Base-by-base conservation (phyloP, 192 early-diverging fungal species). In the Cladochytrium replicatum region DNA sequence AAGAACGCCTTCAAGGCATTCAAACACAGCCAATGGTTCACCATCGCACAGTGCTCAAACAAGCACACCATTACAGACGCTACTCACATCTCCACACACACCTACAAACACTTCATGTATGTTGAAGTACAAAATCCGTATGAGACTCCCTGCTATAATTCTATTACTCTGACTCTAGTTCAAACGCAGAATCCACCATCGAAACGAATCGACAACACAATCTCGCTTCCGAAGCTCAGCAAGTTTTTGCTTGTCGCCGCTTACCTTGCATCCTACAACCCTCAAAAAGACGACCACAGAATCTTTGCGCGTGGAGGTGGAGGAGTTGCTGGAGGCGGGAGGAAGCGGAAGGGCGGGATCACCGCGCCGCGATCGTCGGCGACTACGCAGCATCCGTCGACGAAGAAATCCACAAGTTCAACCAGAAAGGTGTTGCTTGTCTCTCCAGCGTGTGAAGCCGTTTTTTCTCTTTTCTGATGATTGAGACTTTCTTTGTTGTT, bases 211-310 rank as follows among this genome's bases (percentile, higher is more conserved):
- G n/a, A n/a, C n/a, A n/a, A n/a, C n/a, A n/a, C n/a, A n/a, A n/a
- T n/a, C n/a, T n/a, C n/a, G n/a, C 54, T 98, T 21, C 94, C 94
- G 0, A 83, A 87, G 61, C 88, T 84, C 48, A 87, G 90, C 43
- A 91, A 90, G 50, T 93, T 86, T 48, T 68, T 98, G 13, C 63
- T 97, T 4, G 81, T 98, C 23, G 85, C 95, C 0, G 72, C 86
- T 3, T 98, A 84, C 55, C 41, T 98, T 46, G 95, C 93, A 0
- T 93, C 89, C 0, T 97, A 93, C 58, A 98, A 98, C 48, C 93
- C 95, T 11, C 69, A 84, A 7, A 55, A 79, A 11, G 66, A 89
- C 28, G 95, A 98, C 61, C 66, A 82, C 15, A 75, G 88, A 13
- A 93, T 87, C 49, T 98, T 98, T 79, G 58, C 88, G 13, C 60